Base-by-base conservation (phyloP, 768 basidiomycete genomes). In the Lactifluus pinguis region DNA sequence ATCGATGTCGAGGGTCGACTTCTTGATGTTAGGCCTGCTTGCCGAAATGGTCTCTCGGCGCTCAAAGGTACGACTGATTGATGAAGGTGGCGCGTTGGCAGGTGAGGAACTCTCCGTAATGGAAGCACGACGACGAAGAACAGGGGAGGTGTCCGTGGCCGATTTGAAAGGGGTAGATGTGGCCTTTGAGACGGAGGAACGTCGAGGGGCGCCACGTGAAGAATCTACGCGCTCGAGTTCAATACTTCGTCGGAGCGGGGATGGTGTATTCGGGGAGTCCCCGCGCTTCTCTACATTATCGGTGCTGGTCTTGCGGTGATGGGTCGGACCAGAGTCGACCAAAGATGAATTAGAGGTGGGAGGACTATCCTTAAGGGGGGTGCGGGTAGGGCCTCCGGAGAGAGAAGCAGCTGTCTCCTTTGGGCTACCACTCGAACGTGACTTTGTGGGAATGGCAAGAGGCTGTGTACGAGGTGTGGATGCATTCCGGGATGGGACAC, bases 181-280 rank as follows among this genome's bases (percentile, higher is more conserved):
- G 52, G 77, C 68, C 60, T 77, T 71, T 57, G 77, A 74, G 61
- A 79, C 68, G 56, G 80, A 69, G 8, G 80, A 74, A 17, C 83
- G 79, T 57, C 74, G 75, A 25, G 79, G 75, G 45, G 76, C 72
- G 53, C 79, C 80, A 53, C 80, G 78, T 19, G 79, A 78, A 34
- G 78, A 69, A 36, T 75, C 61, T 25, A 78, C 72, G 19, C 73
- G 71, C 13, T 82, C 83, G 39, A 86, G 73, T 59, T 89, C 86
- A 42, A 78, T 63, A 54, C 79, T 73, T 72, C 81, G 86, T 21
- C 83, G 82, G 64, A 75, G 77, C 0, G 87, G 84, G 11, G 86
- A 85, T 6, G 84, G 77, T n/a, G 69, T 68, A 64, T 83, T 80
- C 1, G 80, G 74, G 8, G 81, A 82, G 34, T 83, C 80, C 29